Percentiles rank a stretch among this genome's conserved stretches.
phyloP scores from a whole-genome alignment of 176 grass and related monocot genomes.

The Avena atlantica region DNA sequence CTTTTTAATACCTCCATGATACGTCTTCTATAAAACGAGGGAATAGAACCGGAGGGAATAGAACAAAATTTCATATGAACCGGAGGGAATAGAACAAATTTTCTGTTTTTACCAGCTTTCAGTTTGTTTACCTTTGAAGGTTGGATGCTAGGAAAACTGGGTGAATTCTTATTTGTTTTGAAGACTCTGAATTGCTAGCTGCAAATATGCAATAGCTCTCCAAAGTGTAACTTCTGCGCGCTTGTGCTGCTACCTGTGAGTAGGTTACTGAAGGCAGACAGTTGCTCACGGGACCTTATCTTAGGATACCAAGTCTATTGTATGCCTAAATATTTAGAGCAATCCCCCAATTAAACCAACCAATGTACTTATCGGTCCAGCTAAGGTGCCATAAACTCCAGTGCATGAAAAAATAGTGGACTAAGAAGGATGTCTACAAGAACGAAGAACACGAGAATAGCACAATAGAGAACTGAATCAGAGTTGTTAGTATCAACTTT shows the following conservation, averaged over 20 bases:
- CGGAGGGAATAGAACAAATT: too few species aligned
- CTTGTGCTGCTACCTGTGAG: background rate
- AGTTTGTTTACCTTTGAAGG: background rate
- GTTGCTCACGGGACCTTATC: background rate
- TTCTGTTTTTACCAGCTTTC: background rate
- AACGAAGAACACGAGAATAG: background rate
- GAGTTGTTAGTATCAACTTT: slow-evolving; percentile 2
- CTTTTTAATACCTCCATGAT: background rate
- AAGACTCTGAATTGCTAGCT: background rate
- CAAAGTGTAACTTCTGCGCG: background rate
- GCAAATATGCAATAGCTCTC: background rate
- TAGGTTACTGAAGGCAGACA: background rate
- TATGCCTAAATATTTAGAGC: background rate
- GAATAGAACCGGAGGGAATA: background rate
- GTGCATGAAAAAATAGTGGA: background rate
- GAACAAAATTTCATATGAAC: background rate
- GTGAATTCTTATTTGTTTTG: background rate
- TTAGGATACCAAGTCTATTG: background rate
- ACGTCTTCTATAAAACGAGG: background rate
- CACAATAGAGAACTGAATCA: background rate
- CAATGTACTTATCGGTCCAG: background rate
- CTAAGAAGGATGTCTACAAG: background rate
- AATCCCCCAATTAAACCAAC: background rate
- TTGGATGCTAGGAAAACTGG: background rate
- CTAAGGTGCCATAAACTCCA: background rate